phyloP scores from a whole-genome alignment of 2,329 filamentous ascomycete species.

The Arthrobotrys iridis region DNA sequence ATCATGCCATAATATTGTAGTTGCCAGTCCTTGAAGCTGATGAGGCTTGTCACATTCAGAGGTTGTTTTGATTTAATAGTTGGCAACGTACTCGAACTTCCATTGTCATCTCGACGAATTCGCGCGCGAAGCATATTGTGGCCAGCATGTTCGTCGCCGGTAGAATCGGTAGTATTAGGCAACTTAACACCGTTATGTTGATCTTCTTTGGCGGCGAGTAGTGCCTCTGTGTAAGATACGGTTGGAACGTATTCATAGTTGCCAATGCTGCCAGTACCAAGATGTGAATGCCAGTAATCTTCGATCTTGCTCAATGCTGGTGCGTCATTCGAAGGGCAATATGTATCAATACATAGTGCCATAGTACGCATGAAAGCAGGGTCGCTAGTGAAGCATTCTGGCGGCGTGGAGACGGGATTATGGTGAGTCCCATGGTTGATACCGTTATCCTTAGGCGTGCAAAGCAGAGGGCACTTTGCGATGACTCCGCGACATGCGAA shows the following conservation, averaged over 20 bases:
- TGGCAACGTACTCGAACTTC: constrained; percentile 54
- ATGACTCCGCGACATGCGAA: constrained; percentile 60
- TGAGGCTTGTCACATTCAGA: constrained; percentile 60
- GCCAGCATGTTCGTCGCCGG: constrained; percentile 57
- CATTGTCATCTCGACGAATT: constrained; percentile 56
- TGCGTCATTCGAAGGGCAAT: constrained; percentile 58
- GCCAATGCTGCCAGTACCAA: constrained; percentile 59
- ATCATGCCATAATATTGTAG: constrained; percentile 66
- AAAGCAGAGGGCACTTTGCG: constrained; percentile 57
- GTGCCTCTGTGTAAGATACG: constrained; percentile 59
- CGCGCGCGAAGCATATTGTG: constrained; percentile 57
- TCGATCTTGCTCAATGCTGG: constrained; percentile 54
- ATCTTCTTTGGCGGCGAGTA: constrained; percentile 11
- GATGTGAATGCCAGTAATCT: constrained; percentile 59
- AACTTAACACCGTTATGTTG: constrained; percentile 8
- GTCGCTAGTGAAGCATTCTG: constrained; percentile 59
- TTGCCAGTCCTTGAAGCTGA: constrained; percentile 59
- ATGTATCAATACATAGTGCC: constrained; percentile 60
- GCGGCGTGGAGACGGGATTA: constrained; percentile 55
- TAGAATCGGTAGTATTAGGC: constrained; percentile 55
- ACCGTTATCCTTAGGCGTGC: constrained; percentile 57
- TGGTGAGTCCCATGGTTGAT: constrained; percentile 58
- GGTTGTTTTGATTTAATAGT: constrained; percentile 56
- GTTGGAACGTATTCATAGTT: constrained; percentile 56
- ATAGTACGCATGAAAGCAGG: constrained; percentile 60